phyloP scores from a whole-genome alignment of 169 alveolate species.

The Perkinsus olseni region DNA sequence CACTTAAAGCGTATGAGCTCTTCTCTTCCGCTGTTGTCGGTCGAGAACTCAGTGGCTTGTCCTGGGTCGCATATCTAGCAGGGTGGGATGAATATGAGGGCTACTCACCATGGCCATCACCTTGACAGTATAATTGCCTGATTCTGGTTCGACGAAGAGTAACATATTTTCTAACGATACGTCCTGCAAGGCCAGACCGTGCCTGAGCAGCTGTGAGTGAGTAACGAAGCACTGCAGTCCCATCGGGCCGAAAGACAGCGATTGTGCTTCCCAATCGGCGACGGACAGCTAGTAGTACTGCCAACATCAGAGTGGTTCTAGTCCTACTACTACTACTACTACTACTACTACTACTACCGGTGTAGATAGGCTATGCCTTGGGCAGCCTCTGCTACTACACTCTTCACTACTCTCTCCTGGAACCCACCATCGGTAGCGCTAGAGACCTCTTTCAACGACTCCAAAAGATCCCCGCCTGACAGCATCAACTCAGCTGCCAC shows the following conservation, averaged over 20 bases:
- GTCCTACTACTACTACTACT: too few relatives aligned
- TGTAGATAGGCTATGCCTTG: background rate
- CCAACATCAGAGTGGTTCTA: too few relatives aligned
- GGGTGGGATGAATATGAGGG: too few relatives aligned
- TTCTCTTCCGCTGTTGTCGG: background rate
- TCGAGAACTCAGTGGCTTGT: background rate
- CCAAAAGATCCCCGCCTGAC: constrained; percentile 4
- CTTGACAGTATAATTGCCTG: background rate
- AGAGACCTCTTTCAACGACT: background rate
- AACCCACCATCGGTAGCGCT: background rate
- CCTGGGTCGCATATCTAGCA: constrained; percentile 16
- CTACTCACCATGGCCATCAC: background rate
- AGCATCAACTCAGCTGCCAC: background rate
- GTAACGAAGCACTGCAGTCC: too few relatives aligned
- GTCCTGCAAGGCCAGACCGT: constrained; percentile 11
- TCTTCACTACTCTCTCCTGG: background rate
- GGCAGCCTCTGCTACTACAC: background rate
- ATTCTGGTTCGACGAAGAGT: background rate
- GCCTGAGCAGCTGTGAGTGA: constrained; percentile 2
- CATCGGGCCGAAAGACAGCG: background rate
- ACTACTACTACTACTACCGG: too few relatives aligned
- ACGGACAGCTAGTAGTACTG: background rate
- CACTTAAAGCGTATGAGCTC: background rate
- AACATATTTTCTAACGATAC: constrained; percentile 13
- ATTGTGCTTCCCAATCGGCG: background rate